Conservation (phyloP, 495 filamentous ascomycete genomes). For the Trichoderma reesei region DNA sequence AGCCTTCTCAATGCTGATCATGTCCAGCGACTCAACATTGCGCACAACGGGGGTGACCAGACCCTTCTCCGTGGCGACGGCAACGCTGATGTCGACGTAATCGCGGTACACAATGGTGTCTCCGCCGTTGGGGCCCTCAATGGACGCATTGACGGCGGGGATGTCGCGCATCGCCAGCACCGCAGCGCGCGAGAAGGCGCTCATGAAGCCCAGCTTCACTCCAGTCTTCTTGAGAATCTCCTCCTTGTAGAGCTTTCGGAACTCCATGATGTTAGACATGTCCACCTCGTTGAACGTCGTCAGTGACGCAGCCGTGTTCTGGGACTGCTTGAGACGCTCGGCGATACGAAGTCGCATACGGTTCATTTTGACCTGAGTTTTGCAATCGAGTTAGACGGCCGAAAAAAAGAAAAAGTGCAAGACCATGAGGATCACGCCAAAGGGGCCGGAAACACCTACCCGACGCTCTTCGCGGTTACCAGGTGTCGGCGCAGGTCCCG, state of each 20-base stretch:
- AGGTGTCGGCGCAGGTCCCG: conserved; percentile 22
- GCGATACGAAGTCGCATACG: conserved; percentile 96
- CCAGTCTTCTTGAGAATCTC: conserved; percentile 91
- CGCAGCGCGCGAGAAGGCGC: conserved; percentile 86
- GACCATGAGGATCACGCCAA: neutral
- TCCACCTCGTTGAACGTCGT: conserved; percentile 99
- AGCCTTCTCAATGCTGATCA: conserved; percentile 80
- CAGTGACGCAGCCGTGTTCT: conserved; percentile 94
- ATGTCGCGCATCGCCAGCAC: conserved; percentile 90
- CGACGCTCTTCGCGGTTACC: conserved; percentile 83
- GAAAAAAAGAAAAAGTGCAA: neutral
- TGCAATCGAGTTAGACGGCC: neutral
- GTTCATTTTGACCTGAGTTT: conserved; percentile 90
- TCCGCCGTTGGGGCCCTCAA: conserved; percentile 87
- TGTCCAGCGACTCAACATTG: conserved; percentile 78
- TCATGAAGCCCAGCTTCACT: conserved; percentile 98
- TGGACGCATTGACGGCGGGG: conserved; percentile 94
- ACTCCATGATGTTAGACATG: conserved; percentile 96
- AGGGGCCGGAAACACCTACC: conserved; percentile 40
- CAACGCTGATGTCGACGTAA: conserved; percentile 96
- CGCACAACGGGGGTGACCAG: conserved; percentile 94
- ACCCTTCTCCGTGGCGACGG: conserved; percentile 95
- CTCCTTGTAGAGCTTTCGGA: conserved; percentile 95
- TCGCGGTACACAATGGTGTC: conserved; percentile 98
- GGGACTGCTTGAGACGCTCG: conserved; percentile 96